These are phyloP conservation scores for Populus ilicifolia DNA, from an alignment of 345 rosid genomes.

Conservation along the genomic window DNA sequence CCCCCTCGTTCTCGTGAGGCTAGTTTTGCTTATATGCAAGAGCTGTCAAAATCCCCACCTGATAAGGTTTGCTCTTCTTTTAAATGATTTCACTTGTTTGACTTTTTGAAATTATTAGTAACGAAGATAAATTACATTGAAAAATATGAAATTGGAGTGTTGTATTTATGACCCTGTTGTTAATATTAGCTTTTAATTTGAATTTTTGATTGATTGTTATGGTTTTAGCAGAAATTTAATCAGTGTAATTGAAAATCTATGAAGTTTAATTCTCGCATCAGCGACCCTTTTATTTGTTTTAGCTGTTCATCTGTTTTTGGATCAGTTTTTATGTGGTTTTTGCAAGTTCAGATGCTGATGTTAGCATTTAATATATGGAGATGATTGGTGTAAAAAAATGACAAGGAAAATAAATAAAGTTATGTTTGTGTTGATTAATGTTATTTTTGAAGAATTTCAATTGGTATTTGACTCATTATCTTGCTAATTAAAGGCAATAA, in stretches of 20 bases:
- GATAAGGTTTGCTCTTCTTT: slow-evolving; percentile 55
- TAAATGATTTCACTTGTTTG: not conserved
- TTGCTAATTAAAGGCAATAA: not conserved
- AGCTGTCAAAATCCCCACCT: slow-evolving; percentile 68
- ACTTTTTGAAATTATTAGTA: not conserved
- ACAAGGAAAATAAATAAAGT: too few species aligned
- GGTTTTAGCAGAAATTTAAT: too few species aligned
- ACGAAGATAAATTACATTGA: not conserved
- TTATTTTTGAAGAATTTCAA: not conserved
- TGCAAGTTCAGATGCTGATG: not conserved
- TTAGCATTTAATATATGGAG: not conserved
- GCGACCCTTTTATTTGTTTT: not conserved
- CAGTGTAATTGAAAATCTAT: too few species aligned
- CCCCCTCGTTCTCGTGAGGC: slow-evolving; percentile 59
- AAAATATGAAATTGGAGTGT: not conserved
- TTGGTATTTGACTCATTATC: not conserved
- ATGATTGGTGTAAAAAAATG: not conserved
- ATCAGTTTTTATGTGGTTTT: not conserved
- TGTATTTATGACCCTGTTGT: not conserved
- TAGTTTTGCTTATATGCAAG: slow-evolving; percentile 67
- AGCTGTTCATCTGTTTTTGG: not conserved
- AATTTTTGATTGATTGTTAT: not conserved
- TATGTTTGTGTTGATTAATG: not conserved
- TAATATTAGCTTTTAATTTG: not conserved
- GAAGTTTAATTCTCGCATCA: not conserved